Evolutionary conservation across 2,329 filamentous ascomycete species (phyloP).

Genomic region (Capronia coronata): DNA sequence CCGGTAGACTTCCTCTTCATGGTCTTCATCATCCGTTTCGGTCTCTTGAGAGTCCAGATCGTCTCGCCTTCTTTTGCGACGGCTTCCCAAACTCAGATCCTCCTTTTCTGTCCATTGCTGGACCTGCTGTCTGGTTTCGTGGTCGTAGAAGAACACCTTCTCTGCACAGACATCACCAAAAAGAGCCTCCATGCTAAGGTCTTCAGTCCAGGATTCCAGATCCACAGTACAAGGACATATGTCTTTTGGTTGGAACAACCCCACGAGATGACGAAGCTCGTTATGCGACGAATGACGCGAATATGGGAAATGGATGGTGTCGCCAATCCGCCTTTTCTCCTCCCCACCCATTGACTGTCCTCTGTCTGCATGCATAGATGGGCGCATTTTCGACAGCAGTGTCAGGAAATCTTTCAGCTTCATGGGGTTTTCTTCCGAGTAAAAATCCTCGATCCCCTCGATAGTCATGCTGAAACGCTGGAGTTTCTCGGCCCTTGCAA

Average conservation of each 20-base stretch:
- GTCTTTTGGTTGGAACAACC: conserved; percentile 63
- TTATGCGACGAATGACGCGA: conserved; percentile 82
- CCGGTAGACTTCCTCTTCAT: conserved; percentile 8
- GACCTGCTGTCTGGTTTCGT: conserved; percentile 47
- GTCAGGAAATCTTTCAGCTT: conserved; percentile 34
- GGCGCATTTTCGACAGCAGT: conserved; percentile 10
- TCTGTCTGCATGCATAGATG: neutral
- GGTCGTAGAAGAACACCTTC: conserved; percentile 58
- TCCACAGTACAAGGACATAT: conserved; percentile 77
- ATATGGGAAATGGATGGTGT: conserved; percentile 61
- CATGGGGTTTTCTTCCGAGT: conserved; percentile 35
- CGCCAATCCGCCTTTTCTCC: neutral
- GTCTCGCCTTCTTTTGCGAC: conserved; percentile 25
- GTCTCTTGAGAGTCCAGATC: conserved; percentile 12
- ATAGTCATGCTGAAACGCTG: conserved; percentile 35
- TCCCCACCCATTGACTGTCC: neutral
- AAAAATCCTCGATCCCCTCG: conserved; percentile 35
- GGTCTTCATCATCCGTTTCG: conserved; percentile 6
- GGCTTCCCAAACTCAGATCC: conserved; percentile 24
- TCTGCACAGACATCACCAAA: conserved; percentile 66
- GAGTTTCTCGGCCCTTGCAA: conserved; percentile 33
- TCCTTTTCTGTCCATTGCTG: conserved; percentile 12
- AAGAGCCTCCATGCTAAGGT: conserved; percentile 57
- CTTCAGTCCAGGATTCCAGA: conserved; percentile 55
- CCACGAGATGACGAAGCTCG: conserved; percentile 67